Evolutionary conservation across 2,329 filamentous ascomycete genomes (phyloP).

Genomic region (Exophiala spinifera): DNA sequence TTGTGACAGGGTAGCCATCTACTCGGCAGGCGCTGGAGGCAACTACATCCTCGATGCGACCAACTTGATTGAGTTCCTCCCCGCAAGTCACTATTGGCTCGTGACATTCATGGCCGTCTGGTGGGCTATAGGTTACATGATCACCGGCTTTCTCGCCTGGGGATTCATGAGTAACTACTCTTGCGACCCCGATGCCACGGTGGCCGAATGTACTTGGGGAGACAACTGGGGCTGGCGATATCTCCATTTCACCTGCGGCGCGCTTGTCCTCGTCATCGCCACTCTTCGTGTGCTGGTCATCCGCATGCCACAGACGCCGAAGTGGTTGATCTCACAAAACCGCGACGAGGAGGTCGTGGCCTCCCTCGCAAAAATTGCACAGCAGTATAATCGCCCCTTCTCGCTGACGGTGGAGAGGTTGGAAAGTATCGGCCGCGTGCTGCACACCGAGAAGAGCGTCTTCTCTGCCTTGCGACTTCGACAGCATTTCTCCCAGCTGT

Average conservation of each 20-base stretch:
- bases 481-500: slow-evolving; percentile 63
- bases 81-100: slow-evolving; percentile 60
- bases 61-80: slow-evolving; percentile 57
- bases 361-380: slow-evolving; percentile 49
- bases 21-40: slow-evolving; percentile 21
- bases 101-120: slow-evolving; percentile 35
- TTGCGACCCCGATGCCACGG: slow-evolving; percentile 39
- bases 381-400: slow-evolving; percentile 52
- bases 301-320: slow-evolving; percentile 55
- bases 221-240: slow-evolving; percentile 59
- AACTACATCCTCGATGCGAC: slow-evolving; percentile 38
- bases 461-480: slow-evolving; percentile 37
- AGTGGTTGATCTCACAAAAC: slow-evolving; percentile 55
- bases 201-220: slow-evolving; percentile 45
- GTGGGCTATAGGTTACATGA: slow-evolving; percentile 31
- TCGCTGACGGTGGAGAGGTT: slow-evolving; percentile 50
- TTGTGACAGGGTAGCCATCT: slow-evolving; percentile 18
- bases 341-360: slow-evolving; percentile 51
- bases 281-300: slow-evolving; percentile 54
- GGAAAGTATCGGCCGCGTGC: slow-evolving; percentile 41
- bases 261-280: slow-evolving; percentile 54
- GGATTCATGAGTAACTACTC: slow-evolving; percentile 50
- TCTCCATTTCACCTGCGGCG: slow-evolving; percentile 53
- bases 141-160: slow-evolving; percentile 52
- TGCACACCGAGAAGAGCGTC: slow-evolving; percentile 32